Percentiles rank a stretch among this genome's conserved stretches.
Conservation (phyloP, 2,329 filamentous ascomycete genomes). For the Colletotrichum gloeosporioides region DNA sequence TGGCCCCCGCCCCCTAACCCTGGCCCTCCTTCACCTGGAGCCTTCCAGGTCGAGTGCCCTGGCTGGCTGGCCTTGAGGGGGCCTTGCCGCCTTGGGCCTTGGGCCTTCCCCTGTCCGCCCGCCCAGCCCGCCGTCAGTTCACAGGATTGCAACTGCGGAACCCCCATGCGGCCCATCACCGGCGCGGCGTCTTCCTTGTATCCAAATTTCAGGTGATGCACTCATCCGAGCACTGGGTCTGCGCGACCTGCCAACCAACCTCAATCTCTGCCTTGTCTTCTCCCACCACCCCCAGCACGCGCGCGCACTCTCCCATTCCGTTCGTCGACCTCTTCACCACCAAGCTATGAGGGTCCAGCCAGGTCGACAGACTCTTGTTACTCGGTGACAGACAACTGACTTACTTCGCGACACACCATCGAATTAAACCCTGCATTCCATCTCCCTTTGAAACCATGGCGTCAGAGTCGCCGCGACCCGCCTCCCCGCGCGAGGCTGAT, state of each 20-base stretch:
- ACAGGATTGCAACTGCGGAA: background rate
- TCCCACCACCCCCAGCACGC: background rate
- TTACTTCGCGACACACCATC: constrained; percentile 7
- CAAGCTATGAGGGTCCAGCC: constrained; percentile 13
- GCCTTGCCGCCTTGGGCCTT: background rate
- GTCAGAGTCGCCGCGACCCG: constrained; percentile 5
- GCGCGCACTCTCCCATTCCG: background rate
- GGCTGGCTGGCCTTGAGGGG: background rate
- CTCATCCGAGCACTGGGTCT: background rate
- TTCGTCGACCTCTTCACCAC: background rate
- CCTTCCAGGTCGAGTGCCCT: background rate
- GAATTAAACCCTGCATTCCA: constrained; percentile 18
- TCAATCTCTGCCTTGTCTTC: background rate
- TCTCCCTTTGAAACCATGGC: constrained; percentile 14
- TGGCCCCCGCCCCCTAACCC: background rate
- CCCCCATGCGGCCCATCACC: background rate
- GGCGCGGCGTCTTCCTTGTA: constrained; percentile 6
- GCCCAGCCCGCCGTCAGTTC: constrained; percentile 2
- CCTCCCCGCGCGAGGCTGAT: constrained; percentile 7
- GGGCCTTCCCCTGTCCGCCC: background rate
- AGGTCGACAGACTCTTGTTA: background rate
- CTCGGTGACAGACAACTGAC: constrained; percentile 12
- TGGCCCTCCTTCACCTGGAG: background rate
- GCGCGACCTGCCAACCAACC: background rate
- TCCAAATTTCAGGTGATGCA: constrained; percentile 7